Conservation (phyloP, 768 basidiomycete species). For the Pisolithus sp. region DNA sequence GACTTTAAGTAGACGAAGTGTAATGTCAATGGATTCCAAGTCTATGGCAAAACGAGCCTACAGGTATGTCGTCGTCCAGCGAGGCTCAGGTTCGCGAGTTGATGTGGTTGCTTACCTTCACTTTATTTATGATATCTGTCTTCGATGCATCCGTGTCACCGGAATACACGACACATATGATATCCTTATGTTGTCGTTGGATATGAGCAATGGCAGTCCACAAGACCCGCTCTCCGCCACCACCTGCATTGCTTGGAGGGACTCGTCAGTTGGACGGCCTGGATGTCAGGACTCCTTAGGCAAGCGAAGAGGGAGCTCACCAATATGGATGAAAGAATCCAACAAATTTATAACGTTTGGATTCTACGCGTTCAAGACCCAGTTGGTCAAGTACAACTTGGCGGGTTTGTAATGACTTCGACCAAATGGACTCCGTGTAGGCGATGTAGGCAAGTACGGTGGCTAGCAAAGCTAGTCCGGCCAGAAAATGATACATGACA, state of each 20-base stretch:
- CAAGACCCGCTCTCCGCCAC: conserved; percentile 92
- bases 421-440: conserved; percentile 19
- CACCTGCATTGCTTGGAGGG: conserved; percentile 78
- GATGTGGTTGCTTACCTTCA: conserved; percentile 46
- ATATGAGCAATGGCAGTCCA: conserved; percentile 84
- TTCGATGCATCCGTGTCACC: conserved; percentile 82
- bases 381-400: conserved; percentile 17
- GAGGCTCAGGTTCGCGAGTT: neutral
- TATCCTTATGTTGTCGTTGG: conserved; percentile 58
- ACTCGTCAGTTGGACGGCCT: conserved; percentile 27
- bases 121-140: conserved; percentile 72
- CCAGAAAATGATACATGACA: conserved; percentile 10
- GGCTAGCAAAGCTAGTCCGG: conserved; percentile 6
- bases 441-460: conserved; percentile 15
- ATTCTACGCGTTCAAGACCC: neutral
- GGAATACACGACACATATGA: conserved; percentile 79
- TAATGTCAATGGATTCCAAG: conserved; percentile 55
- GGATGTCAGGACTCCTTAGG: neutral
- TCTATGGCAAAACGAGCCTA: conserved; percentile 79
- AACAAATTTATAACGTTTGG: conserved; percentile 36
- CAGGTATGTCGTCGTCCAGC: neutral
- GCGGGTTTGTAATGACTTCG: conserved; percentile 16
- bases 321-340: conserved; percentile 97
- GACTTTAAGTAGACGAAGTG: conserved; percentile 78
- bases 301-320: conserved; percentile 37